phyloP scores from a whole-genome alignment of 345 rosid species.

The Eucalyptus sp. region DNA sequence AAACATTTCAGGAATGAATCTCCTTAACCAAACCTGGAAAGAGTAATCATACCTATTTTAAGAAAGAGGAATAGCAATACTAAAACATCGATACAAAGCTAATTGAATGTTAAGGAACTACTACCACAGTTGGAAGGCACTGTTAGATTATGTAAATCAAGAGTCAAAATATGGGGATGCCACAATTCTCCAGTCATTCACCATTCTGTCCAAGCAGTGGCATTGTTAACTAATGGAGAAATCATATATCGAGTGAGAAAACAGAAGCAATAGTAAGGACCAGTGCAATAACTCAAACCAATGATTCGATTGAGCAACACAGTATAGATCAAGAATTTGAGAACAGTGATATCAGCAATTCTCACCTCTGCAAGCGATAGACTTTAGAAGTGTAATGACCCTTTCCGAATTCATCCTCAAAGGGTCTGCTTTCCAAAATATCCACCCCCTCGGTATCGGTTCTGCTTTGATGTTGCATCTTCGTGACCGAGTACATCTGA shows the following conservation, averaged over 20 bases:
- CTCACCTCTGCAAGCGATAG: slow-evolving; percentile 55
- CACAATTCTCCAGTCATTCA: not conserved
- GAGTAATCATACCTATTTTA: not conserved
- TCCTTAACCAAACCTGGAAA: not conserved
- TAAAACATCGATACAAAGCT: not conserved
- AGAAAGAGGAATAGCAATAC: not conserved
- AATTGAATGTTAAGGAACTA: not conserved
- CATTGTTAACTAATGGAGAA: not conserved
- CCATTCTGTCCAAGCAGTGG: not conserved
- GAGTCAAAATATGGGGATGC: not conserved
- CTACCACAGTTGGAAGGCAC: not conserved
- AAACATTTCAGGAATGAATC: not conserved
- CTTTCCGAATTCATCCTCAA: slow-evolving; percentile 31
- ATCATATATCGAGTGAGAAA: not conserved
- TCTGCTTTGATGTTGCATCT: slow-evolving; percentile 59
- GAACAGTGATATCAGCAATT: not conserved
- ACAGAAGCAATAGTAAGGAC: not conserved
- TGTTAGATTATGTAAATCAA: not conserved
- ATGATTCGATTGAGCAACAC: not conserved
- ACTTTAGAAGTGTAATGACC: slow-evolving; percentile 52
- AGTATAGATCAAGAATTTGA: not conserved
- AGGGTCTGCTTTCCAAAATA: slow-evolving; percentile 31
- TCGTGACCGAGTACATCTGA: slow-evolving; percentile 51
- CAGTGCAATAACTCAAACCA: not conserved
- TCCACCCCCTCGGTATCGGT: slow-evolving; percentile 50